phyloP scores from a whole-genome alignment of 306 rosid genomes.

The Vicia faba region DNA sequence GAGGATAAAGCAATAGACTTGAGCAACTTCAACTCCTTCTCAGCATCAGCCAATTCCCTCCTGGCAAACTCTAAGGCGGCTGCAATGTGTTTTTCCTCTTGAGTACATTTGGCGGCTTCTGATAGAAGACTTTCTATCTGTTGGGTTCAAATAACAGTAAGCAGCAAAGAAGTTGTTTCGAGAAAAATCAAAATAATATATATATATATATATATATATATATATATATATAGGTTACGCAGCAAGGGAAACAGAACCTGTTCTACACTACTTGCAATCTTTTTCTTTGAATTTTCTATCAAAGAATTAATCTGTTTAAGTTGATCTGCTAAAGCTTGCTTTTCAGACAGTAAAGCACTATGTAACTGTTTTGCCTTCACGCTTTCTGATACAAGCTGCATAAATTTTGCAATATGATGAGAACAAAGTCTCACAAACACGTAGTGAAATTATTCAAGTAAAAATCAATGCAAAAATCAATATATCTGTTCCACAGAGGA shows the following conservation, averaged over 20 bases:
- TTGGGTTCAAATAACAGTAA: conserved; percentile 40
- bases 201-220: conserved; percentile 11
- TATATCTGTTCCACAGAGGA: conserved; percentile 6
- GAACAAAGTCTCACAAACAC: conserved; percentile 6
- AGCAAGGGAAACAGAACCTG: conserved; percentile 54
- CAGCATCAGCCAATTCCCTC: conserved; percentile 89
- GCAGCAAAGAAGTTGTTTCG: conserved; percentile 6
- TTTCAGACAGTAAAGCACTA: conserved; percentile 61
- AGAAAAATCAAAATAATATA: conserved; percentile 21
- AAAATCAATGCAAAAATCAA: conserved; percentile 23
- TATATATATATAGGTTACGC: neutral
- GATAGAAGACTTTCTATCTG: conserved; percentile 64
- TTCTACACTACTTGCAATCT: conserved; percentile 64
- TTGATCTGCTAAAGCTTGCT: conserved; percentile 75
- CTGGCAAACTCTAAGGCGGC: conserved; percentile 63
- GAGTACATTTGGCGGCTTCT: conserved; percentile 64
- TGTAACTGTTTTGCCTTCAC: conserved; percentile 87
- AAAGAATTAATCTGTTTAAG: conserved; percentile 68
- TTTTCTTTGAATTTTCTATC: conserved; percentile 57
- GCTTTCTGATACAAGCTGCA: conserved; percentile 96
- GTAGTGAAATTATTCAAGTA: conserved; percentile 27
- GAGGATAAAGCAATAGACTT: conserved; percentile 68
- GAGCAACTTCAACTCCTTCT: conserved; percentile 87
- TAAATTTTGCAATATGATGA: conserved; percentile 37
- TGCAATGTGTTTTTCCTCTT: conserved; percentile 73